These are phyloP conservation scores for Colletotrichum melonis DNA, from an alignment of 2,329 filamentous ascomycete genomes.

Conservation along the genomic window DNA sequence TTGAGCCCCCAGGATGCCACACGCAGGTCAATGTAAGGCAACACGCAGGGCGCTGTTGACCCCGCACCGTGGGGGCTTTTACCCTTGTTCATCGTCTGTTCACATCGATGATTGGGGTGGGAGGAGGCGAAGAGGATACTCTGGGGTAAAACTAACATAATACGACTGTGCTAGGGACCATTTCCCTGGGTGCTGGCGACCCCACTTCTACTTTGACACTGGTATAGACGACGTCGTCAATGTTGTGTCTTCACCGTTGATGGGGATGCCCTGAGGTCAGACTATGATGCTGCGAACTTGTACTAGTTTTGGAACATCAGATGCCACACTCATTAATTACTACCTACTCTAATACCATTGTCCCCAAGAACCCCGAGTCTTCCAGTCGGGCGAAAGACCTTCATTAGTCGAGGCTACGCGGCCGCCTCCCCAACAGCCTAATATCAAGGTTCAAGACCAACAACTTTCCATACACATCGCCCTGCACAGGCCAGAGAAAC, in stretches of 20 bases:
- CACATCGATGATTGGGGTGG: not conserved
- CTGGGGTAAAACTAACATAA: constrained; percentile 14
- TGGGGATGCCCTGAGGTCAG: no score
- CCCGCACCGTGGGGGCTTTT: constrained; percentile 12
- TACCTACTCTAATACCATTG: no score
- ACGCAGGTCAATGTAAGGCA: constrained; percentile 20
- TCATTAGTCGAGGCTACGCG: no score
- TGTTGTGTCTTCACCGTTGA: no score
- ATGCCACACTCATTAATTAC: not conserved
- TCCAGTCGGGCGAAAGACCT: not conserved
- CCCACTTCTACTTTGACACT: not conserved
- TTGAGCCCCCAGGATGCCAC: not conserved
- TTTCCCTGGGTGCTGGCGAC: not conserved
- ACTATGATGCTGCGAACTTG: not conserved
- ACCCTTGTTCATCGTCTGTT: constrained; percentile 19
- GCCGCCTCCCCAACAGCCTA: not conserved
- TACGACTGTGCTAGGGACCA: not conserved
- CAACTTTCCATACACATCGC: not conserved
- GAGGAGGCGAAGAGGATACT: constrained; percentile 20
- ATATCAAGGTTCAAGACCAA: not conserved
- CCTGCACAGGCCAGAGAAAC: constrained; percentile 11
- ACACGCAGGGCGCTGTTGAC: constrained; percentile 40
- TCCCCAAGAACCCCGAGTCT: not conserved
- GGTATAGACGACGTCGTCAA: no score
- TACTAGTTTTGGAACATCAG: not conserved